phyloP scores from a whole-genome alignment of 1,139 yeast genomes.

The Suhomyces maxii region DNA sequence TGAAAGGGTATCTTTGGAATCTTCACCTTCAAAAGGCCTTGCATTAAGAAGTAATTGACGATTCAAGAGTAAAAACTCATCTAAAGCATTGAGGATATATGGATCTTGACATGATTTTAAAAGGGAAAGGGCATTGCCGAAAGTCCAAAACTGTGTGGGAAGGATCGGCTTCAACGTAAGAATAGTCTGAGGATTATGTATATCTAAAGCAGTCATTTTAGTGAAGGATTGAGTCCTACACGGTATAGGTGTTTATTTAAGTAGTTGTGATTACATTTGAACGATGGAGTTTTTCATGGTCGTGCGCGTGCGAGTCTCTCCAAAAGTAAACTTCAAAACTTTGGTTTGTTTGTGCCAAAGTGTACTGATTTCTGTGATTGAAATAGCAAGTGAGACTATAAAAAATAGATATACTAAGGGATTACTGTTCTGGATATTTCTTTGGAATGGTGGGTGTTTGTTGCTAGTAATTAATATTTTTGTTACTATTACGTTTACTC shows the following conservation, averaged over 20 bases:
- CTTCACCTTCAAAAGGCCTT: constrained; percentile 30
- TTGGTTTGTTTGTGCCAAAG: neutral
- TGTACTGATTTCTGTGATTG: neutral
- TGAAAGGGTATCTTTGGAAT: constrained; percentile 1
- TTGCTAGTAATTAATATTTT: too few species aligned
- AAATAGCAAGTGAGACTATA: too few species aligned
- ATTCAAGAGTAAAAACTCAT: constrained; percentile 45
- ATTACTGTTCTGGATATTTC: too few species aligned
- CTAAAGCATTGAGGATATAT: constrained; percentile 41
- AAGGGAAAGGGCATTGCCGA: constrained; percentile 41
- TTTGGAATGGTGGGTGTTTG: too few species aligned
- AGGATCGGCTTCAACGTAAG: constrained; percentile 33
- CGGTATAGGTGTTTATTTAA: neutral
- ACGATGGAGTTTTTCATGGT: constrained; percentile 8
- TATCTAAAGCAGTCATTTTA: constrained; percentile 6
- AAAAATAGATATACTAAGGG: too few species aligned
- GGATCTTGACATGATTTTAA: constrained; percentile 34
- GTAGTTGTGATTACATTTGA: neutral
- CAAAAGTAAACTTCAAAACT: too few species aligned
- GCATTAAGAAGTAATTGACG: constrained; percentile 28
- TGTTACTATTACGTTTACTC: too few species aligned
- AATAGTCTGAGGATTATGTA: constrained; percentile 9
- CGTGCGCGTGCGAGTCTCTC: neutral
- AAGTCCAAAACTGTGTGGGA: constrained; percentile 45
- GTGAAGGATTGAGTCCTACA: constrained; percentile 1